Evolutionary conservation across 345 rosid genomes (phyloP).

Genomic region (Passiflora organensis): DNA sequence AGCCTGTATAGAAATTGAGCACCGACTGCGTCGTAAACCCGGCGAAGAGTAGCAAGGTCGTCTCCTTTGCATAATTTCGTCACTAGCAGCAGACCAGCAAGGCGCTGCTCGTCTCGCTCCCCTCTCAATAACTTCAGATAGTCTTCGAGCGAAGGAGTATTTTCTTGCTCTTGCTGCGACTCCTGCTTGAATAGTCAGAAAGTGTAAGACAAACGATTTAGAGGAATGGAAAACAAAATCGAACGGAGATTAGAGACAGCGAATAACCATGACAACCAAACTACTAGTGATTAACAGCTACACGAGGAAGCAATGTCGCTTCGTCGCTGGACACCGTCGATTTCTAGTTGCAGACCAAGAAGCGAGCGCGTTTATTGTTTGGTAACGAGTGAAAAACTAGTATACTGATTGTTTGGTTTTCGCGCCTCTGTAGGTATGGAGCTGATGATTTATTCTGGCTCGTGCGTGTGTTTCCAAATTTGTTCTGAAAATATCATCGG

Average conservation of each 20-base stretch:
- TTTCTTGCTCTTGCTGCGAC: conserved; percentile 16
- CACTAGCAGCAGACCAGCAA: conserved; percentile 76
- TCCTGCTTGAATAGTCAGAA: neutral
- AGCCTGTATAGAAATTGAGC: conserved; percentile 65
- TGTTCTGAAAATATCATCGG: too few relatives aligned
- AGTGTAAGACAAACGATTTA: neutral
- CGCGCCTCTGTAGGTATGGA: too few relatives aligned
- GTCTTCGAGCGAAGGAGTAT: conserved; percentile 58
- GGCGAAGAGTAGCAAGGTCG: conserved; percentile 49
- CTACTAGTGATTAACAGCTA: too few relatives aligned
- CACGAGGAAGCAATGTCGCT: neutral
- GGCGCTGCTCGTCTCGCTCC: conserved; percentile 87
- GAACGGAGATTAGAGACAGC: neutral
- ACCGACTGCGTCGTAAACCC: conserved; percentile 62
- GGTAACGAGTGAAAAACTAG: too few relatives aligned
- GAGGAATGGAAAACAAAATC: neutral
- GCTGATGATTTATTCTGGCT: too few relatives aligned
- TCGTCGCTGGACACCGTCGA: neutral
- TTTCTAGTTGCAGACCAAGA: too few relatives aligned
- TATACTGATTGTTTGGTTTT: too few relatives aligned
- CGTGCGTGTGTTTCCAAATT: too few relatives aligned
- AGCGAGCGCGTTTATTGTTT: too few relatives aligned
- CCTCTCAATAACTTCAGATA: conserved; percentile 76
- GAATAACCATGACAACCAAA: conserved; percentile 19
- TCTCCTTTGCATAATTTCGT: conserved; percentile 69